Conservation (phyloP, 2,329 filamentous ascomycete species). For the Cytospora leucostoma region DNA sequence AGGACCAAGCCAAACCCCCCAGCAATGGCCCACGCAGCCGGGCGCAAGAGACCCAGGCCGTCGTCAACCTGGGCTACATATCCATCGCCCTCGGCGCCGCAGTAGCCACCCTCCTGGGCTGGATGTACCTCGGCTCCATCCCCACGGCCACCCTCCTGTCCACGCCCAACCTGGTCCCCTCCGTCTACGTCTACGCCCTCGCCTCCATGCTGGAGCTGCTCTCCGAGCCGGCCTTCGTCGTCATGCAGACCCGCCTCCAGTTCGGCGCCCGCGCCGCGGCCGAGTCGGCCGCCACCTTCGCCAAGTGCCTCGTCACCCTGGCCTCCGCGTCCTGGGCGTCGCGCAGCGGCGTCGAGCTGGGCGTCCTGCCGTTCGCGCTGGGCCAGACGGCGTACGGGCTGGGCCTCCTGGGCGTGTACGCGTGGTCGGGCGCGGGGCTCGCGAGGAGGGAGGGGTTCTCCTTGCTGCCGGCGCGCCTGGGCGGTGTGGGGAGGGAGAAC, state of each 20-base stretch:
- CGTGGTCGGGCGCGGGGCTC: conserved; percentile 58
- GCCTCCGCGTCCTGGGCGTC: conserved; percentile 66
- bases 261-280: conserved; percentile 80
- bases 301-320: conserved; percentile 76
- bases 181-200: conserved; percentile 57
- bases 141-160: conserved; percentile 48
- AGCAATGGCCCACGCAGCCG: conserved; percentile 29
- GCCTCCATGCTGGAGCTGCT: conserved; percentile 72
- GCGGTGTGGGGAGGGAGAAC: conserved; percentile 27
- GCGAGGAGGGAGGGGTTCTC: conserved; percentile 66
- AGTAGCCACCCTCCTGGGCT: conserved; percentile 58
- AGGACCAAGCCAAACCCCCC: conserved; percentile 24
- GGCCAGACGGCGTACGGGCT: conserved; percentile 80
- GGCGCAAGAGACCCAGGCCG: conserved; percentile 61
- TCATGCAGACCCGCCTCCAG: conserved; percentile 78
- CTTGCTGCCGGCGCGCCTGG: conserved; percentile 55
- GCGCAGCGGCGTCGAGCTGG: conserved; percentile 54
- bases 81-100: conserved; percentile 21
- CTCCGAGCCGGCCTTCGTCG: conserved; percentile 85
- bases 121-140: conserved; percentile 64
- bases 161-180: conserved; percentile 63
- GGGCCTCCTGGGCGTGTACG: conserved; percentile 70
- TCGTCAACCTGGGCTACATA: conserved; percentile 62
- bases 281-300: conserved; percentile 78
- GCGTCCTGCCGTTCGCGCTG: conserved; percentile 84